Percentiles rank a stretch among this genome's conserved stretches.
These are phyloP conservation scores for Penicillium arizonense DNA, from an alignment of 495 filamentous ascomycete genomes.

Conservation along the genomic window DNA sequence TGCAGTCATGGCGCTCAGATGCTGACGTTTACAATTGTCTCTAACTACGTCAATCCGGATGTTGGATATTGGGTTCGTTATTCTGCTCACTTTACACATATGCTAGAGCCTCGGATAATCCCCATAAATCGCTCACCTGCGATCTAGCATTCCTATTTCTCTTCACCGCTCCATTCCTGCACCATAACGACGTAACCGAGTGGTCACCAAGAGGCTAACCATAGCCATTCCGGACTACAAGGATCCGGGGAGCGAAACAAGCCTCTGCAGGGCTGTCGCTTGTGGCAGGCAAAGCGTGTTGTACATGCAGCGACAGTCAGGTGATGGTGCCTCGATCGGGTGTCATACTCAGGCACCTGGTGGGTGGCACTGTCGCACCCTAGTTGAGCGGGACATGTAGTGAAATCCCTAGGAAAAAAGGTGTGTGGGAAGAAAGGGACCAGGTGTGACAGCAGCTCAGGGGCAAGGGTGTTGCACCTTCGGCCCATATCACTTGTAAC, in stretches of 20 bases:
- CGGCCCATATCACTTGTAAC: background rate
- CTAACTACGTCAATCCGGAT: too few relatives aligned
- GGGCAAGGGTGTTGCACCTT: background rate
- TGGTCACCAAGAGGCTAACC: background rate
- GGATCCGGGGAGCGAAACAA: background rate
- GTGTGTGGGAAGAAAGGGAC: background rate
- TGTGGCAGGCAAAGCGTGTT: constrained; percentile 2
- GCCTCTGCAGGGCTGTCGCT: constrained; percentile 3
- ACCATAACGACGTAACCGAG: too few relatives aligned
- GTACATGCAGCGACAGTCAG: constrained; percentile 16
- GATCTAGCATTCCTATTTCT: too few relatives aligned
- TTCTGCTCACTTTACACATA: too few relatives aligned
- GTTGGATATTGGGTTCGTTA: too few relatives aligned
- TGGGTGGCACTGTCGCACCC: background rate
- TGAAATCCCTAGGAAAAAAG: background rate
- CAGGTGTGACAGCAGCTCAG: background rate
- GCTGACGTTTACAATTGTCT: too few relatives aligned
- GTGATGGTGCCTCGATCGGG: constrained; percentile 10
- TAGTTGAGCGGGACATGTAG: background rate
- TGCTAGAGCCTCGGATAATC: too few relatives aligned
- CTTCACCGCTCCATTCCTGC: too few relatives aligned
- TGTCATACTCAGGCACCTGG: background rate
- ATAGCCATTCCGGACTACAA: background rate
- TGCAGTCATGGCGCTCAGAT: too few relatives aligned
- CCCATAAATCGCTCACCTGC: too few relatives aligned